These are phyloP conservation scores for Apiotrichum sp. DNA, from an alignment of 1,284 basidiomycete species.

Conservation along the genomic window DNA sequence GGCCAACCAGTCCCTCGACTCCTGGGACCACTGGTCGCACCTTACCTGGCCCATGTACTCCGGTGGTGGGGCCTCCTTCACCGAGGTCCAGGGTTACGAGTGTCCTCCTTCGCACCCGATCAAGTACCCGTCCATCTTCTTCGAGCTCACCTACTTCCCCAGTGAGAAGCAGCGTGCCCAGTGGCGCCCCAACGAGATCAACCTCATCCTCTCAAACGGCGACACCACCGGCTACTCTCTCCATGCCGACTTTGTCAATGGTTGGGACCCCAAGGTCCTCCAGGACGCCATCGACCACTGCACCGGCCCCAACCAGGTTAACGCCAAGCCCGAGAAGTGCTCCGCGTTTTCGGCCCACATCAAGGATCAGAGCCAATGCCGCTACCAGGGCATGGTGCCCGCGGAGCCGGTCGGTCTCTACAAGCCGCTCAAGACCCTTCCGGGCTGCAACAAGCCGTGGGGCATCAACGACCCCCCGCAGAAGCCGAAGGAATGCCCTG, in stretches of 20 bases:
- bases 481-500: too few species aligned
- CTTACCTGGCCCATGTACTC: constrained; percentile 46
- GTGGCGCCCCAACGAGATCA: constrained; percentile 1
- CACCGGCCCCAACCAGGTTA: too few species aligned
- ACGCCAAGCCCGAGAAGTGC: too few species aligned
- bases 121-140: constrained; percentile 39
- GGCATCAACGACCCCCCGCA: too few species aligned
- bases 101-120: constrained; percentile 44
- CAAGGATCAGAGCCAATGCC: too few species aligned
- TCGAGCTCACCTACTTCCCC: constrained; percentile 40
- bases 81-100: constrained; percentile 1
- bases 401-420: too few species aligned
- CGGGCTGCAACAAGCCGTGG: too few species aligned
- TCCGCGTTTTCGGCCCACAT: too few species aligned
- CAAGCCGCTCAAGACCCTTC: too few species aligned
- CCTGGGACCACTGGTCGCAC: constrained; percentile 46
- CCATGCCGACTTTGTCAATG: constrained; percentile 39
- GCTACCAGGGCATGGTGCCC: too few species aligned
- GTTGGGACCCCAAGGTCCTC: constrained; percentile 6
- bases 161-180: background rate
- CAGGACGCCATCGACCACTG: constrained; percentile 17
- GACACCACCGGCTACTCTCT: constrained; percentile 32
- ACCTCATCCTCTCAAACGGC: constrained; percentile 35
- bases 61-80: background rate
- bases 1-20: constrained; percentile 41